phyloP scores from a whole-genome alignment of 768 basidiomycete genomes.

The Amanita rimosa region DNA sequence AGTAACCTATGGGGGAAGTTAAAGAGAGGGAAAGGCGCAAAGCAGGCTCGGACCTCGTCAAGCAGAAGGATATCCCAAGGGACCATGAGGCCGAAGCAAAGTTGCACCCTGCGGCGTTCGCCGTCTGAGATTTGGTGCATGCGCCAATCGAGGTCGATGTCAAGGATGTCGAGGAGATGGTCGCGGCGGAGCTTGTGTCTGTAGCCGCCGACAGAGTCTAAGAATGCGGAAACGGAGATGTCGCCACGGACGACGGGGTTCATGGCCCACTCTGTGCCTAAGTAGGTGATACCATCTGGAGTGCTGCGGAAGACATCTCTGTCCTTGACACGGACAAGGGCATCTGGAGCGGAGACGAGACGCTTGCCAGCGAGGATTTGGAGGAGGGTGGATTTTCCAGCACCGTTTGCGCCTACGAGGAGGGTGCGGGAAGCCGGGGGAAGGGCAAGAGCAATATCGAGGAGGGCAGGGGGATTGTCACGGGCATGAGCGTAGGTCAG shows the following conservation, averaged over 20 bases:
- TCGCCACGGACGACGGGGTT: slow-evolving; percentile 94
- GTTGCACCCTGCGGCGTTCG: slow-evolving; percentile 83
- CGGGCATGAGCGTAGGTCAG: slow-evolving; percentile 49
- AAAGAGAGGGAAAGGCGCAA: slow-evolving; percentile 3
- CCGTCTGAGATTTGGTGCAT: slow-evolving; percentile 97
- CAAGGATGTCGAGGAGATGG: slow-evolving; percentile 77
- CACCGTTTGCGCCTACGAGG: slow-evolving; percentile 26
- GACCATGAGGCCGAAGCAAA: slow-evolving; percentile 92
- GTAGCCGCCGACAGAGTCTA: slow-evolving; percentile 97
- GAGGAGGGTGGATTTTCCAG: slow-evolving; percentile 93
- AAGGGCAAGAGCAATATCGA: slow-evolving; percentile 53
- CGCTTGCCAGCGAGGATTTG: slow-evolving; percentile 91
- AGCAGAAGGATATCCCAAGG: slow-evolving; percentile 90
- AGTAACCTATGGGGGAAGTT: slow-evolving; percentile 51
- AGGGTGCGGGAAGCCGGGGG: slow-evolving; percentile 74
- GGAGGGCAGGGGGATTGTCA: slow-evolving; percentile 37
- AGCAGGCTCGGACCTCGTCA: slow-evolving; percentile 59
- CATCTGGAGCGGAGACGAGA: slow-evolving; percentile 41
- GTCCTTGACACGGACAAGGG: slow-evolving; percentile 62
- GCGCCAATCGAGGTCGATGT: slow-evolving; percentile 93
- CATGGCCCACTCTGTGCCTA: slow-evolving; percentile 97
- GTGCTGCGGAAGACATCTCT: slow-evolving; percentile 86
- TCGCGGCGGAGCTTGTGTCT: slow-evolving; percentile 85
- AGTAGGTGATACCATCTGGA: slow-evolving; percentile 71
- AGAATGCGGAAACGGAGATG: slow-evolving; percentile 84